Evolutionary conservation across 1,284 basidiomycete genomes (phyloP).

Genomic region (Cryptococcus sp.): DNA sequence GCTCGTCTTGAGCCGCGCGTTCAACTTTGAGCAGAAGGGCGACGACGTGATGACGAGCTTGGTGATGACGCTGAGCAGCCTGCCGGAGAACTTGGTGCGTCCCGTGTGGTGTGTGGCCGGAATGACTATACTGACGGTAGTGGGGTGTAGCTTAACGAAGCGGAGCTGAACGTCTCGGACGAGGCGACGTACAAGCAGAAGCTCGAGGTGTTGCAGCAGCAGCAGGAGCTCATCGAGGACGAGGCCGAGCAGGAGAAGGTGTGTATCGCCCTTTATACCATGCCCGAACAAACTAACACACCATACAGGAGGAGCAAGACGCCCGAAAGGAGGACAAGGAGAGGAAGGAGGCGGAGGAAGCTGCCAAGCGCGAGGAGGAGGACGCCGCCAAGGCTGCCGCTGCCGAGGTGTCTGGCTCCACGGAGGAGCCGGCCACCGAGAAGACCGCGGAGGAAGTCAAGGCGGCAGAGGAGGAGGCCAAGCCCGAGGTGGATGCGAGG

Average conservation of each 20-base stretch:
- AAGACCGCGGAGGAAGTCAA: conserved; percentile 4
- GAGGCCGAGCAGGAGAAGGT: conserved; percentile 92
- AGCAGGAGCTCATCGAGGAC: conserved; percentile 98
- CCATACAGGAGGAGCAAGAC: conserved; percentile 72
- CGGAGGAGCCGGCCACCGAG: conserved; percentile 66
- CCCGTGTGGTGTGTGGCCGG: background rate
- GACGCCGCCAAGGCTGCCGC: conserved; percentile 72
- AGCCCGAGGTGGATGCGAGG: conserved; percentile 63
- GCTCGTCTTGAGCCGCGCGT: conserved; percentile 86
- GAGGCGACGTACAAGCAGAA: conserved; percentile 97
- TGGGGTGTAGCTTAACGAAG: conserved; percentile 77
- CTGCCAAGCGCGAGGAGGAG: conserved; percentile 58
- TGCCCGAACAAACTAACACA: background rate
- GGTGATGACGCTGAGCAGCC: conserved; percentile 83
- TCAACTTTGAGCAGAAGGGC: conserved; percentile 83
- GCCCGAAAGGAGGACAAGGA: conserved; percentile 81
- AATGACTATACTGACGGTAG: background rate
- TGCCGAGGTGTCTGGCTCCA: conserved; percentile 62
- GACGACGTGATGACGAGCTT: conserved; percentile 79
- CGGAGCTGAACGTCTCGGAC: conserved; percentile 90
- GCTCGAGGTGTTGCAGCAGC: conserved; percentile 93
- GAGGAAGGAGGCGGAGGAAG: conserved; percentile 59
- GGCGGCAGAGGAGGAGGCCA: conserved; percentile 25
- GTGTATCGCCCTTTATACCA: background rate
- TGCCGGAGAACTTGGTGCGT: conserved; percentile 90